These are phyloP conservation scores for Boletus subparvulus DNA, from an alignment of 768 basidiomycete species.

Conservation along the genomic window DNA sequence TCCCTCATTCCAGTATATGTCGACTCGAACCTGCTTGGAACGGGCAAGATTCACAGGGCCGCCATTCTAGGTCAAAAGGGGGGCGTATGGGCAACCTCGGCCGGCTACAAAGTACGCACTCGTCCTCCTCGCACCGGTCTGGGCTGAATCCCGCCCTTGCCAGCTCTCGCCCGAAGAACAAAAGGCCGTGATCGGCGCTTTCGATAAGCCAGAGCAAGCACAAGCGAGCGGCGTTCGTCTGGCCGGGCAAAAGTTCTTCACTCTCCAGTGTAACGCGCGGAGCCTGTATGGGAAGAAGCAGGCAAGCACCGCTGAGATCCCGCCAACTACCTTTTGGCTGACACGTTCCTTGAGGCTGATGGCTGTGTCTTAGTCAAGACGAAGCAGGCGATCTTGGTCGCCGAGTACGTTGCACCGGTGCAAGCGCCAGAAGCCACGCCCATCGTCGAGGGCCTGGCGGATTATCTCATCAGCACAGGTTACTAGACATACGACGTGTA, in stretches of 20 bases:
- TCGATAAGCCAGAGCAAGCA: conserved; percentile 38
- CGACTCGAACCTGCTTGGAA: conserved; percentile 75
- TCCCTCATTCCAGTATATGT: conserved; percentile 70
- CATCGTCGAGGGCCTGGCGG: conserved; percentile 67
- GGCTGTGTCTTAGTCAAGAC: conserved; percentile 78
- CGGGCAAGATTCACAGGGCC: conserved; percentile 66
- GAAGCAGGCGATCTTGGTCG: conserved; percentile 80
- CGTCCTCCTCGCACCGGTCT: not conserved
- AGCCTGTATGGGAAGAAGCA: conserved; percentile 76
- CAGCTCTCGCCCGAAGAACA: conserved; percentile 26
- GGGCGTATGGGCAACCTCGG: conserved; percentile 31
- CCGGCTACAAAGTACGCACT: conserved; percentile 17
- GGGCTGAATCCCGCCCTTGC: not conserved
- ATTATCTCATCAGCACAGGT: conserved; percentile 64
- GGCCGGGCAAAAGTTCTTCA: conserved; percentile 74
- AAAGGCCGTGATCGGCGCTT: conserved; percentile 38
- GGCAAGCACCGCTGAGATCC: conserved; percentile 43
- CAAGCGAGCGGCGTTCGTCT: conserved; percentile 64
- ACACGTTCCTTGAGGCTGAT: conserved; percentile 50
- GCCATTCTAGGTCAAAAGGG: conserved; percentile 43
- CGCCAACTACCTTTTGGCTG: not conserved
- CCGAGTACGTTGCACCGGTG: conserved; percentile 64
- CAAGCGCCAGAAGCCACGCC: conserved; percentile 67
- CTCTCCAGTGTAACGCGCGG: conserved; percentile 46
- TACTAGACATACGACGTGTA: conserved; percentile 43